Conservation (phyloP, 257 asterid species). For the Fraxinus anomala region DNA sequence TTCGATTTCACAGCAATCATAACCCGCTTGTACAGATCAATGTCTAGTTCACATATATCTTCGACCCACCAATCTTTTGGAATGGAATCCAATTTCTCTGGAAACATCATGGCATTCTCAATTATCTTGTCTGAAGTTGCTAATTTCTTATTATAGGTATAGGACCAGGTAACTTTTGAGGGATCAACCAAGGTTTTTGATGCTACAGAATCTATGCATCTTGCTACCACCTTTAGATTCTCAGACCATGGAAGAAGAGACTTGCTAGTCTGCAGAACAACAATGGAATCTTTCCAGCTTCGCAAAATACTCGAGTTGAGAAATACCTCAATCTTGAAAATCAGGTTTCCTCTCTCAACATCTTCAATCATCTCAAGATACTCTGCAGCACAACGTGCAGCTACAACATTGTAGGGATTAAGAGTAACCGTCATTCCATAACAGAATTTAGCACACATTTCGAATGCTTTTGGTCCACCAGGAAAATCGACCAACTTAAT, state of each 20-base stretch:
- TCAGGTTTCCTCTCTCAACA: slow-evolving; percentile 75
- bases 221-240: slow-evolving; percentile 67
- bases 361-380: slow-evolving; percentile 90
- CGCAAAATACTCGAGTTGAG: slow-evolving; percentile 77
- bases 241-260: slow-evolving; percentile 83
- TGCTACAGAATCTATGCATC: slow-evolving; percentile 80
- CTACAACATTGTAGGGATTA: slow-evolving; percentile 79
- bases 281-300: slow-evolving; percentile 93
- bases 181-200: slow-evolving; percentile 90
- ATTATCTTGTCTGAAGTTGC: slow-evolving; percentile 50
- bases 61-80: slow-evolving; percentile 96
- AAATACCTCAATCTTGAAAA: slow-evolving; percentile 76
- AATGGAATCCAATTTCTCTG: slow-evolving; percentile 47
- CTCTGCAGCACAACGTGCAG: slow-evolving; percentile 89
- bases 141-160: slow-evolving; percentile 64
- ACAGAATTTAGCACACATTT: slow-evolving; percentile 90
- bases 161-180: slow-evolving; percentile 75
- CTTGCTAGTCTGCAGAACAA: slow-evolving; percentile 75
- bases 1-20: slow-evolving; percentile 76
- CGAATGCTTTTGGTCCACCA: slow-evolving; percentile 89
- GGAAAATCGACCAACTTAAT: slow-evolving; percentile 70
- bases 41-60: slow-evolving; percentile 82
- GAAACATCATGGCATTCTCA: slow-evolving; percentile 41
- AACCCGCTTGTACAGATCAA: slow-evolving; percentile 73
- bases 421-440: slow-evolving; percentile 86